A percentile compares a stretch with the other conserved stretches of the same genome.
Conservation (phyloP, 306 rosid genomes). For the Medicago lupulina region DNA sequence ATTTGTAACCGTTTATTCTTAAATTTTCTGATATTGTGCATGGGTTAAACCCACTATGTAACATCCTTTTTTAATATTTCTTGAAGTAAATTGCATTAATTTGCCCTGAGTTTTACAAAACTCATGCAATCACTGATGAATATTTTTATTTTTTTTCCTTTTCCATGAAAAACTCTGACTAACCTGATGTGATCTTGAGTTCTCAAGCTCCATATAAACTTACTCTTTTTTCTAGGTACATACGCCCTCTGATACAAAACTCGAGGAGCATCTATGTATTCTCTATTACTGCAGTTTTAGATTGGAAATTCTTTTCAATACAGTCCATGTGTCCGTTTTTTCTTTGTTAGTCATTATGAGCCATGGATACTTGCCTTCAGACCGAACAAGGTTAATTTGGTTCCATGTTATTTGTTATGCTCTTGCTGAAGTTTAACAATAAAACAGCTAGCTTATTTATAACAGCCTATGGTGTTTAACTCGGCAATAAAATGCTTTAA, state of each 20-base stretch:
- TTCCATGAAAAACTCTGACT: neutral
- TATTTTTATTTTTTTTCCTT: neutral
- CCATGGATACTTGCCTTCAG: constrained; percentile 41
- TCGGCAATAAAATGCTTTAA: constrained; percentile 35
- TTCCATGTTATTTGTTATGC: constrained; percentile 37
- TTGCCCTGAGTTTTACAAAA: neutral
- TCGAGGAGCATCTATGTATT: neutral
- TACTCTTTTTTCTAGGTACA: neutral
- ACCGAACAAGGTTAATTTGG: constrained; percentile 50
- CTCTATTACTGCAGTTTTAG: constrained; percentile 39
- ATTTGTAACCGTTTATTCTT: constrained; percentile 23
- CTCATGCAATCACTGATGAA: neutral
- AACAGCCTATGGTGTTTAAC: constrained; percentile 35
- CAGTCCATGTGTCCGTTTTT: constrained; percentile 30
- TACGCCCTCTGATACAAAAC: neutral
- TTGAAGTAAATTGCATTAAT: constrained; percentile 32
- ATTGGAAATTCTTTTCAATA: constrained; percentile 33
- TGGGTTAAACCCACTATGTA: constrained; percentile 28
- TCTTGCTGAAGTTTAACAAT: constrained; percentile 36
- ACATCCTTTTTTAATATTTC: constrained; percentile 18
- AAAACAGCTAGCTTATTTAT: constrained; percentile 43
- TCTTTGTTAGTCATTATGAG: constrained; percentile 40
- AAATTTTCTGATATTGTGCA: constrained; percentile 13
- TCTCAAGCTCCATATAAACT: constrained; percentile 12
- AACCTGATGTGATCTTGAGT: constrained; percentile 18